A percentile compares a stretch with the other conserved stretches of the same genome.
phyloP scores from a whole-genome alignment of 306 rosid species.

The Mucuna pruriens region DNA sequence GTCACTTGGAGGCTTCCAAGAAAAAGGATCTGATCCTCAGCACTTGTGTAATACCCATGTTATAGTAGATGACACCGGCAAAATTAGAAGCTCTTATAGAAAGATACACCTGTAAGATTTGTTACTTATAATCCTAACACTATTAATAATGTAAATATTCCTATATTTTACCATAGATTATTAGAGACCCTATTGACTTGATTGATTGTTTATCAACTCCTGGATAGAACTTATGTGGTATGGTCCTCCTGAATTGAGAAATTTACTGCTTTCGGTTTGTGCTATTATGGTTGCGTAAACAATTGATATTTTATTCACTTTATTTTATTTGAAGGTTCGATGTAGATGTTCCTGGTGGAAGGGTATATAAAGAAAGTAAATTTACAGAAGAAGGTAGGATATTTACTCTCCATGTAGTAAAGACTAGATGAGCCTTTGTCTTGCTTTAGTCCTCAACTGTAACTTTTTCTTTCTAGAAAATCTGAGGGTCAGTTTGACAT shows the following conservation, averaged over 20 bases:
- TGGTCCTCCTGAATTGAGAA: slow-evolving; percentile 19
- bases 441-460: neutral
- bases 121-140: neutral
- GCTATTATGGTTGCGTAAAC: slow-evolving; percentile 1
- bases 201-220: slow-evolving; percentile 2
- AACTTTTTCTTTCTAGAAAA: slow-evolving; percentile 7
- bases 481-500: slow-evolving; percentile 2
- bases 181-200: too few relatives aligned
- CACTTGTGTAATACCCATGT: slow-evolving; percentile 85
- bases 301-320: slow-evolving; percentile 5
- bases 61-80: slow-evolving; percentile 82
- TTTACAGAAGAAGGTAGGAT: slow-evolving; percentile 79
- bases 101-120: slow-evolving; percentile 86
- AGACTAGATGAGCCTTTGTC: slow-evolving; percentile 15
- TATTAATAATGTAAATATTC: neutral
- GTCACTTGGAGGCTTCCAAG: slow-evolving; percentile 98
- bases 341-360: slow-evolving; percentile 95
- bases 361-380: slow-evolving; percentile 82
- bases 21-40: slow-evolving; percentile 75
- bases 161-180: too few relatives aligned
- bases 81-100: slow-evolving; percentile 68
- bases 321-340: slow-evolving; percentile 72
- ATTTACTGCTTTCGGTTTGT: slow-evolving; percentile 12
- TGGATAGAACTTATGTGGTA: neutral
- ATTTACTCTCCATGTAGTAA: slow-evolving; percentile 3